A percentile compares a stretch with the other conserved stretches of the same genome.
phyloP scores from a whole-genome alignment of 768 basidiomycete species.

The Suillus plorans region DNA sequence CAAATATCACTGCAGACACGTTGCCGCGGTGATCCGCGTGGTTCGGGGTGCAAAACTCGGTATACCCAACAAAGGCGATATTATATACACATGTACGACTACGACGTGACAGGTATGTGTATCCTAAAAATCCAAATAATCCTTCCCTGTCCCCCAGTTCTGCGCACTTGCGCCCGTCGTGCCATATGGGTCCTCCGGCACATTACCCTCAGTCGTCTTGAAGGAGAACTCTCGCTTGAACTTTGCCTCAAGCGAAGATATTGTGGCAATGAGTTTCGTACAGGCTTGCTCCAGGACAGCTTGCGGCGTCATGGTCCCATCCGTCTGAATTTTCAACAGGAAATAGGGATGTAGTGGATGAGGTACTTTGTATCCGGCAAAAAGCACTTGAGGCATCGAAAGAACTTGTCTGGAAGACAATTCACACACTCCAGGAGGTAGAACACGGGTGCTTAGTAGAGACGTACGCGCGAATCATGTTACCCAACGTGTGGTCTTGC shows the following conservation, averaged over 20 bases:
- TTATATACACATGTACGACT: not conserved
- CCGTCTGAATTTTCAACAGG: conserved; percentile 93
- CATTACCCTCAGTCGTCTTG: conserved; percentile 62
- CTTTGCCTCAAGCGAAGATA: conserved; percentile 67
- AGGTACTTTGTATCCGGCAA: conserved; percentile 97
- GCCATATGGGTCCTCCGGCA: conserved; percentile 52
- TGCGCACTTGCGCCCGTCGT: conserved; percentile 37
- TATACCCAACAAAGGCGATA: not conserved
- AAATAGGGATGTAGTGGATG: conserved; percentile 96
- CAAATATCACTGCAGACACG: not conserved
- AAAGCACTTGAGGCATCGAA: conserved; percentile 81
- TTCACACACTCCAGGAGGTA: conserved; percentile 9
- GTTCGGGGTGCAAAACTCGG: not conserved
- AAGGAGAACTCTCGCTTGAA: conserved; percentile 83
- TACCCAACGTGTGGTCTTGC: conserved; percentile 96
- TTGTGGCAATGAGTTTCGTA: conserved; percentile 71
- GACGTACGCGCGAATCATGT: conserved; percentile 92
- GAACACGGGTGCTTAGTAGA: conserved; percentile 9
- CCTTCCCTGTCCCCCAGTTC: conserved; percentile 48
- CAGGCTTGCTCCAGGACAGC: conserved; percentile 83
- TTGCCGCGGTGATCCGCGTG: conserved; percentile 3
- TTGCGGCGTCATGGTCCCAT: conserved; percentile 81
- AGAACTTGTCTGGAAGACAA: conserved; percentile 74
- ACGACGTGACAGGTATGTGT: conserved; percentile 1
- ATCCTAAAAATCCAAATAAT: conserved; percentile 55